These are phyloP conservation scores for Cryptococcus sp. DNA, from an alignment of 1,284 basidiomycete genomes.

Conservation along the genomic window DNA sequence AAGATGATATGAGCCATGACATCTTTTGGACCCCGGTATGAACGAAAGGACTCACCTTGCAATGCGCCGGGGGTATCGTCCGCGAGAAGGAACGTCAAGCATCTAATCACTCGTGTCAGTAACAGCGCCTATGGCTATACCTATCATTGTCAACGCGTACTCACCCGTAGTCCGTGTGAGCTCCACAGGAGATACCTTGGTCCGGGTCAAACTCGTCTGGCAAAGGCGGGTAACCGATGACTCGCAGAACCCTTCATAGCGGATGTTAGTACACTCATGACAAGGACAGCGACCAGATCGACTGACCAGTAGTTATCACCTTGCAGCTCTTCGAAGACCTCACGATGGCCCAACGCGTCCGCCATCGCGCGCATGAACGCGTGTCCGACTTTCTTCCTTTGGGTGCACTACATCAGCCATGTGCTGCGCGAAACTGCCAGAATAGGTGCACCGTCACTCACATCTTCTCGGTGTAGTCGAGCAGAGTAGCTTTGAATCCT, in stretches of 20 bases:
- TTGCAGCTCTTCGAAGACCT: constrained; percentile 25
- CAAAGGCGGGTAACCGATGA: constrained; percentile 30
- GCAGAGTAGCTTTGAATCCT: constrained; percentile 23
- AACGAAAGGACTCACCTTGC: constrained; percentile 17
- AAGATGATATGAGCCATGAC: neutral
- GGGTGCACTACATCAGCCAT: too few relatives aligned
- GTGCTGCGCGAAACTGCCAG: too few relatives aligned
- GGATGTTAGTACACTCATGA: neutral
- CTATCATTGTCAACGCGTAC: neutral
- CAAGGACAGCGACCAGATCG: neutral
- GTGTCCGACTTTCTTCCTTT: constrained; percentile 23
- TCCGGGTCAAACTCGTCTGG: constrained; percentile 17
- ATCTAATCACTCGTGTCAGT: neutral
- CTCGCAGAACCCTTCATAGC: constrained; percentile 22
- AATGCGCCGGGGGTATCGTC: constrained; percentile 30
- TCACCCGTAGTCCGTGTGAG: constrained; percentile 33
- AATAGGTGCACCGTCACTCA: neutral
- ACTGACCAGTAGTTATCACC: constrained; percentile 31
- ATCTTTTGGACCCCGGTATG: neutral
- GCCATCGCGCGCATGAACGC: constrained; percentile 30
- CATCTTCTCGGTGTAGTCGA: constrained; percentile 36
- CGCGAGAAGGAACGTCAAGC: constrained; percentile 31
- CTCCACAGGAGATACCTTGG: constrained; percentile 32
- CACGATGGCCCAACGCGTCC: constrained; percentile 20
- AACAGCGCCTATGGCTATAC: too few relatives aligned